These are phyloP conservation scores for Moesziomyces globuligerus DNA, from an alignment of 1,284 basidiomycete species.

Conservation along the genomic window DNA sequence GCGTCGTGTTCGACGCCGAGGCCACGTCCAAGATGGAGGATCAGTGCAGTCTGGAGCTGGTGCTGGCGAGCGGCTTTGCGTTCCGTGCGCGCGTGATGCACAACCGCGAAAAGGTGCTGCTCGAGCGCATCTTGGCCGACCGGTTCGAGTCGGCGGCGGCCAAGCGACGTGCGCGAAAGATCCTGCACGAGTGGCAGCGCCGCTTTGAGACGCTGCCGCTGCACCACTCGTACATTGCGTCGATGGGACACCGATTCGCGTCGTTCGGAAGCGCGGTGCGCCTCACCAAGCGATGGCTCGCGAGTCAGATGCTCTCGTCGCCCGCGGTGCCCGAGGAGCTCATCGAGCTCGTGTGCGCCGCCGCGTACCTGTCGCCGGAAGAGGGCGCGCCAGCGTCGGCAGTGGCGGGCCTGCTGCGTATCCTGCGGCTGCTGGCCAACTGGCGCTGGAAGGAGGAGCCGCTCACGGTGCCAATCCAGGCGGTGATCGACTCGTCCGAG, in stretches of 20 bases:
- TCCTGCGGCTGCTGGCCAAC: conserved; percentile 77
- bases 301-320: conserved; percentile 83
- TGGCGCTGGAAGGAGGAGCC: conserved; percentile 80
- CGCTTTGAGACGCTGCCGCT: conserved; percentile 81
- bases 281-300: conserved; percentile 91
- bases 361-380: conserved; percentile 70
- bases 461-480: conserved; percentile 70
- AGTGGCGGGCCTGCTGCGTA: conserved; percentile 79
- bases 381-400: conserved; percentile 69
- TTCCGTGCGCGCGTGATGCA: conserved; percentile 87
- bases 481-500: conserved; percentile 60
- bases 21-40: conserved; percentile 73
- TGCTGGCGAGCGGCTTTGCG: conserved; percentile 85
- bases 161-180: conserved; percentile 74
- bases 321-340: conserved; percentile 79
- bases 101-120: conserved; percentile 82
- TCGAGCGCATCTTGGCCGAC: conserved; percentile 75
- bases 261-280: conserved; percentile 86
- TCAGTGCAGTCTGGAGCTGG: conserved; percentile 78
- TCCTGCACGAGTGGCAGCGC: conserved; percentile 75
- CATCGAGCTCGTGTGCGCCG: conserved; percentile 84
- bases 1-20: conserved; percentile 70
- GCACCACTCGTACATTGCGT: conserved; percentile 85
- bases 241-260: conserved; percentile 80
- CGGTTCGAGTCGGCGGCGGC: conserved; percentile 60